Conservation (phyloP, 371 early-diverging fungal genomes). For the Mucor velutinosus region DNA sequence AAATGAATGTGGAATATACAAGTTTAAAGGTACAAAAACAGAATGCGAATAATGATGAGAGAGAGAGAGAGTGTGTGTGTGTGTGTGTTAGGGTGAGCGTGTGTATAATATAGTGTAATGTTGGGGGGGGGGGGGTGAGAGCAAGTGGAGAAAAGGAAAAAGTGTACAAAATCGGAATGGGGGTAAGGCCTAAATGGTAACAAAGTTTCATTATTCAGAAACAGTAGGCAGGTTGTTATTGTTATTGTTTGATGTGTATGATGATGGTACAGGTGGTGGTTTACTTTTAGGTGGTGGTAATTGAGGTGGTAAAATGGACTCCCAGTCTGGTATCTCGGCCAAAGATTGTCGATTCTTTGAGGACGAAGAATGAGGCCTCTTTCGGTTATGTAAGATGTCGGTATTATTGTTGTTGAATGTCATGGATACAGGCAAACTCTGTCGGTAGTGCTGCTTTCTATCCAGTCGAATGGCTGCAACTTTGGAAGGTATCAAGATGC, state of each 20-base stretch:
- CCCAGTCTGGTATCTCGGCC: conserved; percentile 46
- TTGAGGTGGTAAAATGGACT: conserved; percentile 39
- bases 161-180: conserved; percentile 11
- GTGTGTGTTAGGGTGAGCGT: neutral
- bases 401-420: conserved; percentile 24
- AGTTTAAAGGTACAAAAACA: conserved; percentile 1
- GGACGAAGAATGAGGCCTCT: neutral
- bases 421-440: conserved; percentile 11
- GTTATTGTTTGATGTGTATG: neutral
- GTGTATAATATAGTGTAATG: neutral
- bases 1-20: conserved; percentile 1
- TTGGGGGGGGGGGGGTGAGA: neutral
- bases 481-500: conserved; percentile 22
- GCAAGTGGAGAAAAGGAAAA: conserved; percentile 1
- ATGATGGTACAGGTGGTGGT: conserved; percentile 35
- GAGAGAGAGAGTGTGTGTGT: no score
- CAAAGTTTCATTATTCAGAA: conserved; percentile 17
- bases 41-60: neutral
- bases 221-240: conserved; percentile 19
- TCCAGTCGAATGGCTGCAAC: neutral
- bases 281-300: conserved; percentile 38
- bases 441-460: conserved; percentile 4
- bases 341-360: conserved; percentile 28
- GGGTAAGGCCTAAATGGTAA: neutral
- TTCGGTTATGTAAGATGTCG: conserved; percentile 42